A percentile compares a stretch with the other conserved stretches of the same genome.
Conservation (phyloP, 192 early-diverging fungal species). For the Cladochytrium replicatum region DNA sequence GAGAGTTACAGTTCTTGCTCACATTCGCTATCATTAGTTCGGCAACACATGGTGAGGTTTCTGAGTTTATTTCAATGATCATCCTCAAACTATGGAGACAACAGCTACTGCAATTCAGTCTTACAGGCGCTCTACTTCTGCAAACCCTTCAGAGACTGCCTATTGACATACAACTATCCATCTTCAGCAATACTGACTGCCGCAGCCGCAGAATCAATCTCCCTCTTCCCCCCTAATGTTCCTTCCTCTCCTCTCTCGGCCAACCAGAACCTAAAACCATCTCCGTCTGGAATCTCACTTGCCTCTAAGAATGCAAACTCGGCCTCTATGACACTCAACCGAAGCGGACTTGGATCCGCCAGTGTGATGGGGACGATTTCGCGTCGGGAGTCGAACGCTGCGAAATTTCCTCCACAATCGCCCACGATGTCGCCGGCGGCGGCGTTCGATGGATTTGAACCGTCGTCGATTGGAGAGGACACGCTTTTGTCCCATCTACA, state of each 20-base stretch:
- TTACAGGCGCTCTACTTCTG: slow-evolving; percentile 94
- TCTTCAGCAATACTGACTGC: slow-evolving; percentile 10
- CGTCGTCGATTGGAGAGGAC: no score
- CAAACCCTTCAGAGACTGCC: slow-evolving; percentile 86
- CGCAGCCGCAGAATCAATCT: no score
- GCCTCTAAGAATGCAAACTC: background rate
- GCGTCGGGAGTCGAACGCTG: no score
- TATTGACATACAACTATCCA: slow-evolving; percentile 64
- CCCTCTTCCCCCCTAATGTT: background rate
- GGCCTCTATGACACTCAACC: no score
- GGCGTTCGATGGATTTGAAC: no score
- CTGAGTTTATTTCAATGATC: background rate
- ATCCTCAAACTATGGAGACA: background rate
- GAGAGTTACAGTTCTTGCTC: background rate
- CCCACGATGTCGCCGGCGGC: no score
- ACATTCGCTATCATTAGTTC: slow-evolving; percentile 38
- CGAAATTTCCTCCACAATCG: no score
- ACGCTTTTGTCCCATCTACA: slow-evolving; percentile 76
- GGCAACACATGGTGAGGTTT: slow-evolving; percentile 71
- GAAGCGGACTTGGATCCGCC: no score
- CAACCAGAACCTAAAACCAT: background rate
- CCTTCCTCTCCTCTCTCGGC: background rate
- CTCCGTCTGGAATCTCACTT: background rate
- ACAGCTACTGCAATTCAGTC: slow-evolving; percentile 87
- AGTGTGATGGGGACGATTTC: no score